Conservation (phyloP, 768 basidiomycete species). For the Podaxis sp. region DNA sequence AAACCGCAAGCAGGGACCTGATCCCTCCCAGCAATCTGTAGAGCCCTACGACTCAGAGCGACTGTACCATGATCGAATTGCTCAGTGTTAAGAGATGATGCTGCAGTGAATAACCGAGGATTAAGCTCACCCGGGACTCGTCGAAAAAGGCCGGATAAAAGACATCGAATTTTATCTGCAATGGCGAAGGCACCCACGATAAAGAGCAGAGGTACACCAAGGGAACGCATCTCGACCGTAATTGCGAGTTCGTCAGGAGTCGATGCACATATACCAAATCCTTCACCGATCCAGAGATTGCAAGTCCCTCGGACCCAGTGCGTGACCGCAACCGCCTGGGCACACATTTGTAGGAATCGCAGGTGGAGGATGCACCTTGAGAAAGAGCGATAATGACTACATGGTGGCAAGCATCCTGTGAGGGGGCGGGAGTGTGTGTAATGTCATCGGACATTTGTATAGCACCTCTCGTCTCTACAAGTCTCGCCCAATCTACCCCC, state of each 20-base stretch:
- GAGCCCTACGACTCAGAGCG: constrained; percentile 34
- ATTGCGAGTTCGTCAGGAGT: not conserved
- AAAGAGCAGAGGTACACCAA: constrained; percentile 11
- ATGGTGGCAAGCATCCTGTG: not conserved
- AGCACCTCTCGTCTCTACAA: no score
- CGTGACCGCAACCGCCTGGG: not conserved
- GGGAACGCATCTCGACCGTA: not conserved
- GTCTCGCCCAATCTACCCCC: no score
- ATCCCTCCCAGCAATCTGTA: constrained; percentile 32
- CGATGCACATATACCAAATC: not conserved
- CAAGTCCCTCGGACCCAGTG: not conserved
- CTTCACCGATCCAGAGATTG: not conserved
- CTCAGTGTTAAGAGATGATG: not conserved
- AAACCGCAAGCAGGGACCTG: constrained; percentile 34
- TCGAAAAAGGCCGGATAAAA: constrained; percentile 39
- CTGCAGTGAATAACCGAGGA: not conserved
- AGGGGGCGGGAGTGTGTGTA: no score
- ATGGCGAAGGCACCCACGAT: constrained; percentile 19
- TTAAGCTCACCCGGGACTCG: constrained; percentile 28
- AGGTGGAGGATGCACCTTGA: not conserved
- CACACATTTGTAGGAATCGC: not conserved
- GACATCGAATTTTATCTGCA: constrained; percentile 33
- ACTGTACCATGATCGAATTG: constrained; percentile 41
- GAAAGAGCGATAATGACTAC: not conserved
- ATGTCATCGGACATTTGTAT: no score